Percentiles rank a stretch among this genome's conserved stretches.
Evolutionary conservation across 2,329 filamentous ascomycete species (phyloP).

Genomic region (Daldinia sp.): DNA sequence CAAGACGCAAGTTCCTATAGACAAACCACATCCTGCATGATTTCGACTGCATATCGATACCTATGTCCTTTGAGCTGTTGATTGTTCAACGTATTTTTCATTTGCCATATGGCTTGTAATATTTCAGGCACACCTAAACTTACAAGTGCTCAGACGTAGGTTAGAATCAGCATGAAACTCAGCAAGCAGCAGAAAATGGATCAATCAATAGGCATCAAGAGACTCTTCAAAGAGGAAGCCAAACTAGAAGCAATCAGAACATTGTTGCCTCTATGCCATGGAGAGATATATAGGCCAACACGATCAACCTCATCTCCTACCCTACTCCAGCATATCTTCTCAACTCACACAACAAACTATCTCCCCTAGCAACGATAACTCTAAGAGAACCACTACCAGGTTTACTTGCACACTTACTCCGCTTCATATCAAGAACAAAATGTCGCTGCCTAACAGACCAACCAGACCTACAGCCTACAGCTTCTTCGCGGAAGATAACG

Average conservation of each 20-base stretch:
- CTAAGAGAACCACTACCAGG: neutral
- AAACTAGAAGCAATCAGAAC: neutral
- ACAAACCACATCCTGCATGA: neutral
- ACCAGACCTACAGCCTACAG: neutral
- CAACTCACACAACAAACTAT: neutral
- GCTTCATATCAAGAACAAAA: neutral
- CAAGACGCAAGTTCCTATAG: neutral
- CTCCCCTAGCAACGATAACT: neutral
- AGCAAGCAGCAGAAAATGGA: neutral
- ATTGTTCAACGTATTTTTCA: neutral
- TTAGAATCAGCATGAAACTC: neutral
- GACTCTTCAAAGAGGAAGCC: neutral
- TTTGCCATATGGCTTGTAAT: neutral
- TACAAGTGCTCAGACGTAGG: neutral
- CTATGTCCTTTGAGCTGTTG: neutral
- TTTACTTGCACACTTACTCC: neutral
- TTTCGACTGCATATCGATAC: neutral
- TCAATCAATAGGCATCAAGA: neutral
- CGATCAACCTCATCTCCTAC: neutral
- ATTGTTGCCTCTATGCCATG: neutral
- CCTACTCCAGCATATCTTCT: neutral
- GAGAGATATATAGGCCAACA: neutral
- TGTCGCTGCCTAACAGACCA: neutral
- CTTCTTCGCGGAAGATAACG: neutral
- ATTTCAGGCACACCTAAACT: neutral